A percentile compares a stretch with the other conserved stretches of the same genome.
Conservation (phyloP, 768 basidiomycete species). For the Coprinopsis strossmayeri region DNA sequence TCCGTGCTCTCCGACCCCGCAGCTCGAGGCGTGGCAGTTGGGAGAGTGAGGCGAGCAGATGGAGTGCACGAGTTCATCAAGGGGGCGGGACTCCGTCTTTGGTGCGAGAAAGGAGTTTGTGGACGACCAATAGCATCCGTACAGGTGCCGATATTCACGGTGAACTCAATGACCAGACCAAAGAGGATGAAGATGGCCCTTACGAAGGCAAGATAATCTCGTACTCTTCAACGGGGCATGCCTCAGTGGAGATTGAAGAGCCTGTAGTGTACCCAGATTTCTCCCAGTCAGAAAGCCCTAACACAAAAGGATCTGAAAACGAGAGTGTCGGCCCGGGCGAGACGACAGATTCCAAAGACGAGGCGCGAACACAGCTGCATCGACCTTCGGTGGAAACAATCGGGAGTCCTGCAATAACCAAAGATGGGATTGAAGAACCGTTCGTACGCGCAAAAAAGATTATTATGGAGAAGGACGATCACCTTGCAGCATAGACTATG, state of each 20-base stretch:
- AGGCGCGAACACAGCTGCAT: background rate
- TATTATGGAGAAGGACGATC: too few species aligned
- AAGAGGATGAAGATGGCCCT: conserved; percentile 12
- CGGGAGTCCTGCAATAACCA: background rate
- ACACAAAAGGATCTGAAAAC: background rate
- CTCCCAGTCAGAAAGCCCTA: too few species aligned
- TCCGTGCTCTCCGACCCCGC: conserved; percentile 81
- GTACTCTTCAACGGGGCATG: background rate
- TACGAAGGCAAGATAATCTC: background rate
- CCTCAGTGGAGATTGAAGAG: background rate
- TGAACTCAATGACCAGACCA: conserved; percentile 20
- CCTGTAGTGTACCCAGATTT: too few species aligned
- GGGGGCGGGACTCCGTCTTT: conserved; percentile 41
- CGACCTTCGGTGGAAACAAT: conserved; percentile 3
- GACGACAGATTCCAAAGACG: background rate
- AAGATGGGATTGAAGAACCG: background rate
- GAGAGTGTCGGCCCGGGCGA: background rate
- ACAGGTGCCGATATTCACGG: conserved; percentile 46
- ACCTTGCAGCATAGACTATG: too few species aligned
- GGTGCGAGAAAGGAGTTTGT: conserved; percentile 48
- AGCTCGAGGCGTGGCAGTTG: conserved; percentile 86
- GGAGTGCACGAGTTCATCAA: conserved; percentile 68
- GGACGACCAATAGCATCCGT: conserved; percentile 55
- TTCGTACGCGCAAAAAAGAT: background rate
- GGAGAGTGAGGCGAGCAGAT: conserved; percentile 85